Evolutionary conservation across 768 basidiomycete species (phyloP), one percentile per base, ranked within the genome.

Genomic region (Gautieria morchelliformis): DNA sequence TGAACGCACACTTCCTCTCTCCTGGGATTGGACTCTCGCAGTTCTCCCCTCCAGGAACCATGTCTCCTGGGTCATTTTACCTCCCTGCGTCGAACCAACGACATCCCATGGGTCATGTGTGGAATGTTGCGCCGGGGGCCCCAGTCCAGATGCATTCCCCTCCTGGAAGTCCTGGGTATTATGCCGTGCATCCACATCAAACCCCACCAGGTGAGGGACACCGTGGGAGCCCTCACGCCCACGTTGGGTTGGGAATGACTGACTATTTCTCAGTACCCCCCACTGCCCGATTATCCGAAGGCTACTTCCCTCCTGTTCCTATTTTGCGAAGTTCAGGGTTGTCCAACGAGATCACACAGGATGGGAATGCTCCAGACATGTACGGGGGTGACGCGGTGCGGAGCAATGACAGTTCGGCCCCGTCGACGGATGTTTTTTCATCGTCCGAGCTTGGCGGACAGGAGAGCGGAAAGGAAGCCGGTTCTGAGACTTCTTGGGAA

Each of bases 61-160:
- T 89, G 79, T 82, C 80, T 15, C 87, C 88, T 30, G 86, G 83
- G 14, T 80, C 81, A 40, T 87, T 85, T 69, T 92, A 57, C 24
- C 56, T 49, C 37, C 56, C 56, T 20, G 51, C 6, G 60, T 66
- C 53, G 65, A 63, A 47, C 63, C 63, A 27, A 64, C 66, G 20
- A 59, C 53, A 44, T 66, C 63, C 52, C 47, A 54, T 14, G 66
- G 64, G 47, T 24, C 51, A 52, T 9, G 46, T 39, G 33, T 57
- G 56, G 56, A 57, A 57, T 30, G 46, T 49, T 48, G 56, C 56
- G 3, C 56, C 56, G 33, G 56, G 56, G 11, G 47, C 56, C 1
- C 56, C 45, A 19, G 27, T 57, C 20, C 40, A 20, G 5, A 30
- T 47, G 22, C 46, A 49, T 39, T 49, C 56, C 12, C 56, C 44